A percentile compares a stretch with the other conserved stretches of the same genome.
Conservation (phyloP, 1,284 basidiomycete species). For the Ceratobasidium sp. region DNA sequence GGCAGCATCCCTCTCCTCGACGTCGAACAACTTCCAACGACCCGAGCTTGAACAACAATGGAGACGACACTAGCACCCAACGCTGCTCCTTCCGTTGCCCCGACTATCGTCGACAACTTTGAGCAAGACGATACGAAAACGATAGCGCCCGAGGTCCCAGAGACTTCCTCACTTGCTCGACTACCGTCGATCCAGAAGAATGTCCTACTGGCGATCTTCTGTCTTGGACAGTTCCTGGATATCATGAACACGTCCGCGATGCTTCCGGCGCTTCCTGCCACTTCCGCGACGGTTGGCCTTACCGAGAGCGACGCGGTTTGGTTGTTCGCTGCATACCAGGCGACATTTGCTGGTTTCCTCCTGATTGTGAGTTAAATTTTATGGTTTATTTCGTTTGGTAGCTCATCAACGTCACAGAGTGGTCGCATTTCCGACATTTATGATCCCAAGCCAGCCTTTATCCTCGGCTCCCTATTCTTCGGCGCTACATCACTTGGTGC, state of each 20-base stretch:
- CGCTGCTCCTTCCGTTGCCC: slow-evolving; percentile 17
- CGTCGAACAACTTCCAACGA: slow-evolving; percentile 1
- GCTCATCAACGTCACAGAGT: slow-evolving; percentile 7
- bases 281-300: slow-evolving; percentile 52
- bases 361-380: slow-evolving; percentile 28
- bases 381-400: not conserved
- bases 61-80: not conserved
- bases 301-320: slow-evolving; percentile 43
- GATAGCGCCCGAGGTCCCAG: slow-evolving; percentile 14
- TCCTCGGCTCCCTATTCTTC: slow-evolving; percentile 43
- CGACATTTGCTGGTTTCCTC: slow-evolving; percentile 45
- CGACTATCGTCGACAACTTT: slow-evolving; percentile 24
- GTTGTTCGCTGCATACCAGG: slow-evolving; percentile 46
- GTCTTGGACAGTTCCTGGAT: slow-evolving; percentile 64
- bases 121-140: slow-evolving; percentile 32
- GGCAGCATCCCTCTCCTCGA: not conserved
- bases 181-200: slow-evolving; percentile 52
- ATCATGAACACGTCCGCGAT: slow-evolving; percentile 66
- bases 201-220: slow-evolving; percentile 61
- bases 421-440: slow-evolving; percentile 49
- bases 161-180: slow-evolving; percentile 18
- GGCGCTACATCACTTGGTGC: slow-evolving; percentile 44
- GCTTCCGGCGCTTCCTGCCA: slow-evolving; percentile 62
- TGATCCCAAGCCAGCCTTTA: slow-evolving; percentile 44
- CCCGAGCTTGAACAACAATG: slow-evolving; percentile 3